Evolutionary conservation across 345 rosid genomes (phyloP), one percentile per base, ranked within the genome.

Genomic region (Brassica juncea): DNA sequence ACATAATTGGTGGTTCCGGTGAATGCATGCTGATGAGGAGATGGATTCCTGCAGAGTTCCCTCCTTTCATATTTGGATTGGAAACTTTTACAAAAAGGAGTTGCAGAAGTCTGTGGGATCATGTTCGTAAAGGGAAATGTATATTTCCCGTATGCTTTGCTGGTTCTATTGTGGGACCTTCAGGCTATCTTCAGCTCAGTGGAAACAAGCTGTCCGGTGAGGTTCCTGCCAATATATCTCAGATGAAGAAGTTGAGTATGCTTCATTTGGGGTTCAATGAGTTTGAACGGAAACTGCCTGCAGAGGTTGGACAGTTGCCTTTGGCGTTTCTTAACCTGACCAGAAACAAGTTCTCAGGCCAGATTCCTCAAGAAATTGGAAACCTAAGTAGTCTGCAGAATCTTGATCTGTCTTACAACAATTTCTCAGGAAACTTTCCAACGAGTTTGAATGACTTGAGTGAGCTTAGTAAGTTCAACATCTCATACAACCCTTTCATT

Each of bases 21-120:
- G 99, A 91, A 86, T 92, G 99, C 82, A 81, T 82, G 71, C 70
- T 86, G 7, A 92, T 94, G 97, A 89, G 0, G 85, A 89, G 99
- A 80, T 94, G 99, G 99, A 91, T 94, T 77, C 97, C 97, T 31
- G 97, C 94, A 47, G 92, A 92, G 75, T 91, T 91, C 68, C 91
- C 91, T 19, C 99, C 99, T 16, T 94, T 94, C 84, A 89, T 54
- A 66, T 94, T 94, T 68, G 92, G 79, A 8, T 89, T 86, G 11
- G 75, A 76, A 14, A 81, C 89, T 62, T 90, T 94, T 55, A 85
- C 90, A 0, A 86, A 91, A 72, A 86, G 83, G 83, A 92, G 71
- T 76, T 94, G 99, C 81, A 82, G 86, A 75, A 88, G 84, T 83
- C 14, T 89, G 58, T 94, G 99, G 99, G 86, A 91, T 52, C 82